A percentile compares a stretch with the other conserved stretches of the same genome.
phyloP scores from a whole-genome alignment of 2,329 filamentous ascomycete species.

The Huntiella bhutanensis region DNA sequence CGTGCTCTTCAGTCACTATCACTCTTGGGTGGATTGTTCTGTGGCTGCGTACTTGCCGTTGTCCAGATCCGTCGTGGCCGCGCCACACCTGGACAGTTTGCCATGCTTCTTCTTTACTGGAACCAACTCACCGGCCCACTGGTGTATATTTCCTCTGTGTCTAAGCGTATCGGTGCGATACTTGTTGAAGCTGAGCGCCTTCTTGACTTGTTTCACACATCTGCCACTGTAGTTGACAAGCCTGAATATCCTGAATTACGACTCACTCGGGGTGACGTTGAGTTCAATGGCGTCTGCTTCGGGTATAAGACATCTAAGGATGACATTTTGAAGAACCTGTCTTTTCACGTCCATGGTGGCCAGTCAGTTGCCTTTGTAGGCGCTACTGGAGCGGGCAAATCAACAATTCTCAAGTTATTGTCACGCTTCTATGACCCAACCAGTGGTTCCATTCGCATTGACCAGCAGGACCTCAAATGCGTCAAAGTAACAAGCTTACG shows the following conservation, averaged over 20 bases:
- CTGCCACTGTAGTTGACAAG: conserved; percentile 35
- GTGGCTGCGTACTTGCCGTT: conserved; percentile 38
- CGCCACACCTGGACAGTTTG: conserved; percentile 47
- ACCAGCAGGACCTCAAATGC: conserved; percentile 37
- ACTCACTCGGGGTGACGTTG: conserved; percentile 32
- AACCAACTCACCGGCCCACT: conserved; percentile 51
- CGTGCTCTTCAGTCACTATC: conserved; percentile 38
- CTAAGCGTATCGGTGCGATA: conserved; percentile 35
- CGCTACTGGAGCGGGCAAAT: conserved; percentile 40
- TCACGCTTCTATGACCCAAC: conserved; percentile 40
- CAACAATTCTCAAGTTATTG: conserved; percentile 37
- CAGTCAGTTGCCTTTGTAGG: conserved; percentile 41
- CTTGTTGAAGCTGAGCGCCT: conserved; percentile 39
- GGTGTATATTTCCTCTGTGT: conserved; percentile 45
- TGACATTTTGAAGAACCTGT: conserved; percentile 34
- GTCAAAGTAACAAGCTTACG: conserved; percentile 33
- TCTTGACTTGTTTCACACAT: conserved; percentile 37
- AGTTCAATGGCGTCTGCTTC: conserved; percentile 36
- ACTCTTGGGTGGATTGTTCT: conserved; percentile 50
- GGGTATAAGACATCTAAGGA: conserved; percentile 39
- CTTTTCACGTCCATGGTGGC: conserved; percentile 30
- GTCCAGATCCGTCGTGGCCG: conserved; percentile 46
- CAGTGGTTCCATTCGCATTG: conserved; percentile 32
- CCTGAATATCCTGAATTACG: conserved; percentile 30
- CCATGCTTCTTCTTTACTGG: conserved; percentile 57